A percentile compares a stretch with the other conserved stretches of the same genome.
These are phyloP conservation scores for Glaciozyma antarctica DNA, from an alignment of 768 basidiomycete genomes.

Conservation along the genomic window DNA sequence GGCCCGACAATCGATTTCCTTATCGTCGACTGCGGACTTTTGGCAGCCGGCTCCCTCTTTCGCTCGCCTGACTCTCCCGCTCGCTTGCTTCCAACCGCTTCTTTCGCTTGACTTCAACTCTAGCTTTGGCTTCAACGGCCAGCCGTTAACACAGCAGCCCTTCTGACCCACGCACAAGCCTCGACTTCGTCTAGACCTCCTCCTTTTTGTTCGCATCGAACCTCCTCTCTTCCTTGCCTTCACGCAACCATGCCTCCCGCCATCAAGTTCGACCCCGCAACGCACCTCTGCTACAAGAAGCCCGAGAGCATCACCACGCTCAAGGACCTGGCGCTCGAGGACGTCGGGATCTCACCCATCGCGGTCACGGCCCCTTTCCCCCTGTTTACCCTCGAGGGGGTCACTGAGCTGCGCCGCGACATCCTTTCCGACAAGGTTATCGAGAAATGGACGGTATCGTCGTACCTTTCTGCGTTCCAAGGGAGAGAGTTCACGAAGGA, in stretches of 20 bases:
- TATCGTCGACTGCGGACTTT: too few species aligned
- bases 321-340: slow-evolving; percentile 19
- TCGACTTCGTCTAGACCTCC: too few species aligned
- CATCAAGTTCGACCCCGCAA: slow-evolving; percentile 12
- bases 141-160: too few species aligned
- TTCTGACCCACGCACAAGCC: too few species aligned
- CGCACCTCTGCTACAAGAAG: slow-evolving; percentile 12
- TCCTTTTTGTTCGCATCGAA: too few species aligned
- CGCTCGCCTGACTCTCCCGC: too few species aligned
- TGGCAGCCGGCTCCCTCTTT: too few species aligned
- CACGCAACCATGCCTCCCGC: neutral
- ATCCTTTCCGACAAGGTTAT: slow-evolving; percentile 8
- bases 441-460: slow-evolving; percentile 7
- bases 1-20: too few species aligned
- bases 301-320: slow-evolving; percentile 12
- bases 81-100: too few species aligned
- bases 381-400: slow-evolving; percentile 14
- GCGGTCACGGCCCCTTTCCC: slow-evolving; percentile 18
- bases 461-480: slow-evolving; percentile 1
- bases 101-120: too few species aligned
- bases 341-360: slow-evolving; percentile 16
- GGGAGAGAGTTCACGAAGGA: slow-evolving; percentile 8
- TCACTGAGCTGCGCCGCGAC: slow-evolving; percentile 17
- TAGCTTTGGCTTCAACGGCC: too few species aligned
- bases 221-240: too few species aligned